Conservation (phyloP, 345 rosid species). For the Camelina hispida region DNA sequence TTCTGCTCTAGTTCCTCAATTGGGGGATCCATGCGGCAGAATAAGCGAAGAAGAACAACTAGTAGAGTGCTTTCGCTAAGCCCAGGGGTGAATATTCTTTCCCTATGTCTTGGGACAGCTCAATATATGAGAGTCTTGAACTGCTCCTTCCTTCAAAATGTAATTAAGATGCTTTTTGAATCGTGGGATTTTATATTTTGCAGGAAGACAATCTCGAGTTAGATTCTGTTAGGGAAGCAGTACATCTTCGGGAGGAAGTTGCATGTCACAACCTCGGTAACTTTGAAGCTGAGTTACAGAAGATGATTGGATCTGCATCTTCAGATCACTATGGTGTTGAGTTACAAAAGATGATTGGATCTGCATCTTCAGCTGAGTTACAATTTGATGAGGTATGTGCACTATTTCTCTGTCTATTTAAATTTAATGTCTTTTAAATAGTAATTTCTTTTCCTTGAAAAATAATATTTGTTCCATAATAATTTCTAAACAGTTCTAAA, state of each 20-base stretch:
- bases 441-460: constrained; percentile 20
- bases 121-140: constrained; percentile 29
- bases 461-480: background rate
- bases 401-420: constrained; percentile 18
- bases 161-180: constrained; percentile 27
- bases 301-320: constrained; percentile 46
- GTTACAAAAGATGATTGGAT: constrained; percentile 45
- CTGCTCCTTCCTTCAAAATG: constrained; percentile 19
- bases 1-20: constrained; percentile 37
- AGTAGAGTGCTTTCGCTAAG: constrained; percentile 46
- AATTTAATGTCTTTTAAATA: constrained; percentile 18
- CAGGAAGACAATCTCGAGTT: constrained; percentile 46
- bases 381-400: constrained; percentile 57
- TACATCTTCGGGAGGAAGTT: constrained; percentile 36
- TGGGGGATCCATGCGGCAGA: constrained; percentile 50
- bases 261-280: constrained; percentile 28
- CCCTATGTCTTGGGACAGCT: constrained; percentile 31
- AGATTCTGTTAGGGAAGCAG: constrained; percentile 41
- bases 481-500: no score
- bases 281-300: constrained; percentile 40
- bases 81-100: constrained; percentile 46
- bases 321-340: constrained; percentile 39
- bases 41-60: constrained; percentile 56
- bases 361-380: constrained; percentile 48
- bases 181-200: constrained; percentile 35